Conservation (phyloP, 352 stramenopile species). For the Globisporangium heterothallicum region DNA sequence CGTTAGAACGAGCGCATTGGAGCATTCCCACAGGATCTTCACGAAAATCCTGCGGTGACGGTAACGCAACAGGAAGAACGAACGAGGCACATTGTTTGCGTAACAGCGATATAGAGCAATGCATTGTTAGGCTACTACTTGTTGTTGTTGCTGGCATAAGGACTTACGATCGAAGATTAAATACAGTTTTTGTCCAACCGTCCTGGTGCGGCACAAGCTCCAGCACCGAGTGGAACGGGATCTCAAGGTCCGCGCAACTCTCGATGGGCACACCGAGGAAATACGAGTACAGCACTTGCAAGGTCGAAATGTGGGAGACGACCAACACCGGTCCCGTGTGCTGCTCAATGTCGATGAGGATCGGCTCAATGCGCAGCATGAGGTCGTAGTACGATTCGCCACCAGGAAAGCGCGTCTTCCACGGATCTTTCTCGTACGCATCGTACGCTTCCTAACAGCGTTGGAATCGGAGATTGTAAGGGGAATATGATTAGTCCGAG, state of each 20-base stretch:
- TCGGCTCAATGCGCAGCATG: constrained; percentile 87
- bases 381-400: constrained; percentile 94
- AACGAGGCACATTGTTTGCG: background rate
- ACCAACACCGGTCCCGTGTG: constrained; percentile 80
- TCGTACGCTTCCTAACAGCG: constrained; percentile 64
- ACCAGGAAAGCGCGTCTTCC: constrained; percentile 79
- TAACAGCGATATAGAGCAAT: constrained; percentile 2
- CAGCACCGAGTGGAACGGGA: constrained; percentile 81
- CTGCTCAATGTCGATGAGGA: constrained; percentile 92
- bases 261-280: constrained; percentile 79
- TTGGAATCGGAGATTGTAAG: constrained; percentile 1
- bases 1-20: constrained; percentile 29
- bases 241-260: constrained; percentile 69
- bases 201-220: constrained; percentile 78
- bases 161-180: constrained; percentile 56
- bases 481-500: background rate
- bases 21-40: constrained; percentile 53
- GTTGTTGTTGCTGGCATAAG: background rate
- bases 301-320: constrained; percentile 82
- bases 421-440: constrained; percentile 63
- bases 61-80: background rate
- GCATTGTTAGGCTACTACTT: constrained; percentile 1
- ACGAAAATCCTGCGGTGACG: constrained; percentile 19
- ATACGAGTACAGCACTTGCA: constrained; percentile 87
- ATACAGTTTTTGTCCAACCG: constrained; percentile 81